Conservation (phyloP, 2,329 filamentous ascomycete genomes). For the Arthrobotrys musiformis region DNA sequence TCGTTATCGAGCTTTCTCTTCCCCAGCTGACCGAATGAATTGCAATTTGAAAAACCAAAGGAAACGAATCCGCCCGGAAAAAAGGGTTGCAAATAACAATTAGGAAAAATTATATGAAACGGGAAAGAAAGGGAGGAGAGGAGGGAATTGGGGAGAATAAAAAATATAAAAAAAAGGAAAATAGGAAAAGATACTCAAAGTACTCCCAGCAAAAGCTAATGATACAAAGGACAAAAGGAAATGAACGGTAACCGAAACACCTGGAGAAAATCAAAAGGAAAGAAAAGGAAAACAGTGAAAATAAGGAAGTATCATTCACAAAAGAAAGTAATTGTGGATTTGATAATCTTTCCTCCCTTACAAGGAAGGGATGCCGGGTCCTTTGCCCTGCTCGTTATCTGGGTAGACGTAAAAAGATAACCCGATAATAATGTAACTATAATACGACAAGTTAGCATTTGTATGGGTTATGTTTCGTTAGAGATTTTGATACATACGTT, state of each 20-base stretch:
- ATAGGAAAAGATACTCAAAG: neutral
- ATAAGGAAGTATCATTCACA: conserved; percentile 9
- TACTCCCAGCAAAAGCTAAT: conserved; percentile 29
- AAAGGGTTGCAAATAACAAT: conserved; percentile 13
- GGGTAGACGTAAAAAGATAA: conserved; percentile 72
- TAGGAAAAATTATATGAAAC: conserved; percentile 29
- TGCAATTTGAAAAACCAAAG: conserved; percentile 1
- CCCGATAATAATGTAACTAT: conserved; percentile 69
- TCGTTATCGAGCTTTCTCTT: neutral
- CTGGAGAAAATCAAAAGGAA: neutral
- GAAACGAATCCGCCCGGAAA: conserved; percentile 4
- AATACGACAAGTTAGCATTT: conserved; percentile 1
- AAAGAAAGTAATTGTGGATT: conserved; percentile 24
- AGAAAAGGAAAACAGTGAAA: neutral
- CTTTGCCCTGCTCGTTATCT: conserved; percentile 63
- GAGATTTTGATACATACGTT: conserved; percentile 63
- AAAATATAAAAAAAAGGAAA: neutral
- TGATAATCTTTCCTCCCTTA: neutral
- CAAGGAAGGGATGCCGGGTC: conserved; percentile 38
- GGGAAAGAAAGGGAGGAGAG: neutral
- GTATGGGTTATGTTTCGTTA: no score
- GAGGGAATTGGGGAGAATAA: neutral
- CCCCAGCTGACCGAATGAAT: neutral
- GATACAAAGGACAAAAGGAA: conserved; percentile 46
- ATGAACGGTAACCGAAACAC: neutral